phyloP scores from a whole-genome alignment of 176 grass and related monocot species.

The Zoysia japonica region DNA sequence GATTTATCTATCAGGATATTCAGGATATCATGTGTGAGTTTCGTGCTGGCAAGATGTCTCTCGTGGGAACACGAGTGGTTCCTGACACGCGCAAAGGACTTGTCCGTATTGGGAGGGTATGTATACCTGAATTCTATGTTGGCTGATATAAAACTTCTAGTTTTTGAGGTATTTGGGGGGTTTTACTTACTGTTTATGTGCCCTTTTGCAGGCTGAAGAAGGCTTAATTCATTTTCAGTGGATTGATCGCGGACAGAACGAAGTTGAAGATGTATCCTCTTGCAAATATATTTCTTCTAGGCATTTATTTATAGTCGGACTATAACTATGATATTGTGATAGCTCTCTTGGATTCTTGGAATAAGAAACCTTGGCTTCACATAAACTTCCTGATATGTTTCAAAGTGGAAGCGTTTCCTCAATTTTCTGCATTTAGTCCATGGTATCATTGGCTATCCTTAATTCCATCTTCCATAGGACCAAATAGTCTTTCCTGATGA shows the following conservation, averaged over 20 bases:
- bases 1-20: constrained; percentile 44
- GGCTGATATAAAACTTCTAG: constrained; percentile 16
- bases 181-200: constrained; percentile 30
- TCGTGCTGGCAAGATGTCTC: constrained; percentile 89
- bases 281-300: constrained; percentile 14
- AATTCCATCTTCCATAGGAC: constrained; percentile 68
- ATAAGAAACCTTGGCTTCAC: constrained; percentile 19
- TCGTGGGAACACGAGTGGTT: constrained; percentile 66
- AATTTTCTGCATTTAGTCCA: constrained; percentile 26
- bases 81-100: constrained; percentile 91
- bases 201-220: constrained; percentile 84
- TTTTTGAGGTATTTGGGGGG: not conserved
- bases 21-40: constrained; percentile 81
- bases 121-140: constrained; percentile 21
- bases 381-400: constrained; percentile 14
- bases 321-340: not conserved
- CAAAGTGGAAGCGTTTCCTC: constrained; percentile 14
- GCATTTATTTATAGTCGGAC: not conserved
- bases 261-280: constrained; percentile 88
- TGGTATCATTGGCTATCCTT: constrained; percentile 48
- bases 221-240: constrained; percentile 98
- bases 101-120: constrained; percentile 90
- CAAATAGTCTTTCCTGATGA: constrained; percentile 96
- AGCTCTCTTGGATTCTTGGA: not conserved
- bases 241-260: constrained; percentile 84